These are phyloP conservation scores for Cerrena zonata DNA, from an alignment of 1,284 basidiomycete species.

Conservation along the genomic window DNA sequence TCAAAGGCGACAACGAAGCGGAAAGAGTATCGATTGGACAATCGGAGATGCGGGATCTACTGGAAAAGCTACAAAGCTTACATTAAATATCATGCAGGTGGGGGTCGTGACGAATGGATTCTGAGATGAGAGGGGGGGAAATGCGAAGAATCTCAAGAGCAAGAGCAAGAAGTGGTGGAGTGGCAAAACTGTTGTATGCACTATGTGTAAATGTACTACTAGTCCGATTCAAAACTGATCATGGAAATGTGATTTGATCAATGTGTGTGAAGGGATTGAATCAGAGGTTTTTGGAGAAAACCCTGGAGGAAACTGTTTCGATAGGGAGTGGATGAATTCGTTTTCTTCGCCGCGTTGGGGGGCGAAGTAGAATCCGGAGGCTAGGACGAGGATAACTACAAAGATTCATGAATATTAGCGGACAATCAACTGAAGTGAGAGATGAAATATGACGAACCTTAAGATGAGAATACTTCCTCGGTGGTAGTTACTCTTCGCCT, in stretches of 20 bases:
- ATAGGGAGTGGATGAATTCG: not conserved
- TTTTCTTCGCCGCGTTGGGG: conserved; percentile 28
- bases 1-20: conserved; percentile 49
- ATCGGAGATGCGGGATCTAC: conserved; percentile 41
- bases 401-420: conserved; percentile 5
- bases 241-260: not conserved
- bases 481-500: conserved; percentile 96
- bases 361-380: conserved; percentile 77
- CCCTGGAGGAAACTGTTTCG: not conserved
- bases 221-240: conserved; percentile 1
- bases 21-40: conserved; percentile 45
- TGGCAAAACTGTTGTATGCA: not conserved
- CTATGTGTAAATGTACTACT: conserved; percentile 1
- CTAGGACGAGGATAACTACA: conserved; percentile 74
- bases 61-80: conserved; percentile 59
- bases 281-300: not conserved
- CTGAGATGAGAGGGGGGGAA: no score
- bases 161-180: no score
- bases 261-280: not conserved
- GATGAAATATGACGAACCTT: conserved; percentile 60
- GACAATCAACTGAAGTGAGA: not conserved
- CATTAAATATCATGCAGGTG: conserved; percentile 37
- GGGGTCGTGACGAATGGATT: not conserved
- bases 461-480: conserved; percentile 88
- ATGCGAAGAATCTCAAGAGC: no score